Conservation (phyloP, 768 basidiomycete genomes). For the Exidia glandulosa region DNA sequence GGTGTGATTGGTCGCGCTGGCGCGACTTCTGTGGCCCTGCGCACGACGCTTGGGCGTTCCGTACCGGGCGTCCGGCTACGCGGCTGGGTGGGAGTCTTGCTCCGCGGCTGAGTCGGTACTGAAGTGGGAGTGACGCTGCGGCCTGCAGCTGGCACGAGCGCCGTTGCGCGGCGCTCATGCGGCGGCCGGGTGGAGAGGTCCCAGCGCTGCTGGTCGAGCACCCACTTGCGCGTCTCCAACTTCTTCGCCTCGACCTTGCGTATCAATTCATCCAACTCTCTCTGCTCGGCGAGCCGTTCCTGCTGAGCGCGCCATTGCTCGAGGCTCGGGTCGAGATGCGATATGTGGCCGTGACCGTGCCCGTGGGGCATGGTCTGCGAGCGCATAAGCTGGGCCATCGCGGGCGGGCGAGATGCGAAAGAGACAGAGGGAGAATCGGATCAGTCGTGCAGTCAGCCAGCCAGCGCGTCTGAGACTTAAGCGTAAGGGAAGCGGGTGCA, state of each 20-base stretch:
- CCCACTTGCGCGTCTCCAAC: not conserved
- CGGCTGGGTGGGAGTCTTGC: not conserved
- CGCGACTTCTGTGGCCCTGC: not conserved
- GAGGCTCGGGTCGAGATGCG: not conserved
- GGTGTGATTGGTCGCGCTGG: not conserved
- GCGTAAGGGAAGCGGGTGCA: not conserved
- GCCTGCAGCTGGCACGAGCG: not conserved
- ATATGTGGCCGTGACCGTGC: not conserved
- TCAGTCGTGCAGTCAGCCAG: not conserved
- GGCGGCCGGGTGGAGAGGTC: not conserved
- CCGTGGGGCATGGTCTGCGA: not conserved
- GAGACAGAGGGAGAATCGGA: not conserved
- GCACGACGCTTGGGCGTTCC: not conserved
- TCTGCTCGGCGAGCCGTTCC: not conserved
- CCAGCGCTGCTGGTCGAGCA: not conserved
- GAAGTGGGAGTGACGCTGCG: not conserved
- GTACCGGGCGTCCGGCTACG: not conserved
- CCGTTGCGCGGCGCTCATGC: not conserved
- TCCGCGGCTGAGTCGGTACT: not conserved
- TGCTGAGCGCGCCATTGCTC: not conserved
- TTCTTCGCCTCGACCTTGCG: not conserved
- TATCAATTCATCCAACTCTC: not conserved
- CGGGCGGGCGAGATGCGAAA: not conserved
- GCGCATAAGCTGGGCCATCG: not conserved
- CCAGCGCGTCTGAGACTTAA: not conserved